Evolutionary conservation across 2,329 filamentous ascomycete genomes (phyloP).

Genomic region (Phialemoniopsis sp.): DNA sequence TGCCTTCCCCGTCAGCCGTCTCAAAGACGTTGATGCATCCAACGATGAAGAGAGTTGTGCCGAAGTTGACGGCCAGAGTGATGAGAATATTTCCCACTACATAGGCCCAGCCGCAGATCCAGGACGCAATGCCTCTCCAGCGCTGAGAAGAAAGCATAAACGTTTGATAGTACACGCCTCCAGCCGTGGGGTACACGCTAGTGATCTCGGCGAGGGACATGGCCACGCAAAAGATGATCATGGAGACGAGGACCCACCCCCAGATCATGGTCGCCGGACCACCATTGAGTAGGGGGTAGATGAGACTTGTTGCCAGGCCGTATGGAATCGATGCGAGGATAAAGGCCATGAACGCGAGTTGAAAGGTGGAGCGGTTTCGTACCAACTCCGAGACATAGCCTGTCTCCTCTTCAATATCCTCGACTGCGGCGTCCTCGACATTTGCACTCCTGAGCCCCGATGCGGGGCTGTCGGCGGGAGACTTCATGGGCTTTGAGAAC

Average conservation of each 20-base stretch:
- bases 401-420: no score
- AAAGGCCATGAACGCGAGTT: conserved; percentile 53
- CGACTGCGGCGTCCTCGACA: no score
- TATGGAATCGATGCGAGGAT: conserved; percentile 69
- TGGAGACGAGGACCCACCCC: conserved; percentile 66
- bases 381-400: conserved; percentile 55
- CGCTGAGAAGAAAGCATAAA: conserved; percentile 64
- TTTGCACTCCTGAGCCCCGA: no score
- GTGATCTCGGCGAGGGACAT: conserved; percentile 70
- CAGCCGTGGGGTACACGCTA: conserved; percentile 71
- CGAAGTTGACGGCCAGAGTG: conserved; percentile 78
- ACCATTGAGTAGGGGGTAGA: conserved; percentile 62
- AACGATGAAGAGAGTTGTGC: conserved; percentile 62
- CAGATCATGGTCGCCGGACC: conserved; percentile 68
- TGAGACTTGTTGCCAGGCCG: conserved; percentile 65
- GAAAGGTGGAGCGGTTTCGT: conserved; percentile 56
- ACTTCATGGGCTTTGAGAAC: no score
- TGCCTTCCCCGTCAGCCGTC: no score
- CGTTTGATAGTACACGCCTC: conserved; percentile 75
- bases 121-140: conserved; percentile 61
- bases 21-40: conserved; percentile 54
- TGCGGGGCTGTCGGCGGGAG: no score
- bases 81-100: conserved; percentile 79
- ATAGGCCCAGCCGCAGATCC: conserved; percentile 73
- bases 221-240: conserved; percentile 68